Conservation (phyloP, 192 early-diverging fungal genomes). For the Anaeromyces robustus region DNA sequence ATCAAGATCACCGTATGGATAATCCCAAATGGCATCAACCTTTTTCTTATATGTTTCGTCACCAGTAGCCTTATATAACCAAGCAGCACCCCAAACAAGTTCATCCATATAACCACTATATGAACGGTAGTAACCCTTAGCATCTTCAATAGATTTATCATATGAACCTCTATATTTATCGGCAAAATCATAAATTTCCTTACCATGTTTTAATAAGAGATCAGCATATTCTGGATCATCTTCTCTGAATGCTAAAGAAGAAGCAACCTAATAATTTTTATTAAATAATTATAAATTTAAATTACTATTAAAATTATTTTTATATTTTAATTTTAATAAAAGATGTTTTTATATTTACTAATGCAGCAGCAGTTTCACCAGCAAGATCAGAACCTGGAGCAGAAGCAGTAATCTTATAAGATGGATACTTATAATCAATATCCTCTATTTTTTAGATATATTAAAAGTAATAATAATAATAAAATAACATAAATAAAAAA, state of each 20-base stretch:
- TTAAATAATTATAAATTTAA: too few species aligned
- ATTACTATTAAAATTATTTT: too few species aligned
- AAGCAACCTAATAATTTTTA: slow-evolving; percentile 15
- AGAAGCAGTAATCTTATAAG: slow-evolving; percentile 25
- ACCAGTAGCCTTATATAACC: slow-evolving; percentile 33
- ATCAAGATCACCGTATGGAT: background rate
- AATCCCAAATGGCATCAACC: slow-evolving; percentile 14
- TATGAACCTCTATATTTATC: slow-evolving; percentile 24
- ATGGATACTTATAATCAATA: slow-evolving; percentile 29
- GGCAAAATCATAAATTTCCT: slow-evolving; percentile 24
- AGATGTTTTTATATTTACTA: slow-evolving; percentile 8
- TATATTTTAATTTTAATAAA: too few species aligned
- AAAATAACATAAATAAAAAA: too few species aligned
- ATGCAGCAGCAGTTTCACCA: slow-evolving; percentile 31
- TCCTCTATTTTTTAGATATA: too few species aligned
- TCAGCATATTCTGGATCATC: background rate
- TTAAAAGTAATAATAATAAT: too few species aligned
- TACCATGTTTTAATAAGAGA: slow-evolving; percentile 18
- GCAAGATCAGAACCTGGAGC: slow-evolving; percentile 33
- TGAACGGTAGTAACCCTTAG: slow-evolving; percentile 19
- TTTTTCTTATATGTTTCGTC: slow-evolving; percentile 20
- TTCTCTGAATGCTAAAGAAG: slow-evolving; percentile 25
- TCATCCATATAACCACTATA: slow-evolving; percentile 18
- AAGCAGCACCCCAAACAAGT: slow-evolving; percentile 34
- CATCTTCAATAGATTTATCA: slow-evolving; percentile 15